Percentiles rank a stretch among this genome's conserved stretches.
These are phyloP conservation scores for Trichophyton simii DNA, from an alignment of 2,329 filamentous ascomycete species.

Conservation along the genomic window DNA sequence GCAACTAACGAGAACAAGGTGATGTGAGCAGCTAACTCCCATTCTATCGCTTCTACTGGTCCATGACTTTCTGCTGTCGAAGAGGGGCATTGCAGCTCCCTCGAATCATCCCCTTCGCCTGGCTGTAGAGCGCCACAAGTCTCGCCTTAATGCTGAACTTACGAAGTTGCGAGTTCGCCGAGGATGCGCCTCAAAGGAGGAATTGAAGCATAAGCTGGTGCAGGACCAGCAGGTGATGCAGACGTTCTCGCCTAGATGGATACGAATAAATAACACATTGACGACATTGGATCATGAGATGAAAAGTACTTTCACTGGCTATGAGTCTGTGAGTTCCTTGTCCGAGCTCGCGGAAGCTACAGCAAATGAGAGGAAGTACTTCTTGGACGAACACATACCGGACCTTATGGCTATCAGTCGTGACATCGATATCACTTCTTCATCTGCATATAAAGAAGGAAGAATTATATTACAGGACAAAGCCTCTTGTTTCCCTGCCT, in stretches of 20 bases:
- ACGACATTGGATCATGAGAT: conserved; percentile 60
- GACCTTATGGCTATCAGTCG: conserved; percentile 69
- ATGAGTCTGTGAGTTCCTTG: conserved; percentile 45
- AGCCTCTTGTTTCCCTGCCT: conserved; percentile 91
- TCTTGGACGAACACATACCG: conserved; percentile 70
- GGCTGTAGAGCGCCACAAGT: conserved; percentile 68
- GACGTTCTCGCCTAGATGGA: conserved; percentile 66
- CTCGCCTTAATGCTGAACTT: conserved; percentile 67
- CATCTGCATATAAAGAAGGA: conserved; percentile 60
- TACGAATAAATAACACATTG: conserved; percentile 70
- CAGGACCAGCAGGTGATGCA: conserved; percentile 25
- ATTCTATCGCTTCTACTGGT: conserved; percentile 66
- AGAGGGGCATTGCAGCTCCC: conserved; percentile 69
- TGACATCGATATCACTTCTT: conserved; percentile 57
- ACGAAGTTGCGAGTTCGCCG: conserved; percentile 64
- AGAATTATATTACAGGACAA: conserved; percentile 89
- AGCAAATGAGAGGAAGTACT: conserved; percentile 38
- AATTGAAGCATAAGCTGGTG: conserved; percentile 37
- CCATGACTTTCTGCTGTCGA: conserved; percentile 75
- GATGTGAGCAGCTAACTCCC: conserved; percentile 55
- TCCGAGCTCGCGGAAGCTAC: conserved; percentile 37
- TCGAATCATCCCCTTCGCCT: conserved; percentile 64
- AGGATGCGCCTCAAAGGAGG: conserved; percentile 55
- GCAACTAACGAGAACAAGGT: not conserved
- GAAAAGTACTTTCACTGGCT: conserved; percentile 58